Percentiles rank a stretch among this genome's conserved stretches.
Conservation (phyloP, 345 rosid genomes). For the Eucalyptus marginata region DNA sequence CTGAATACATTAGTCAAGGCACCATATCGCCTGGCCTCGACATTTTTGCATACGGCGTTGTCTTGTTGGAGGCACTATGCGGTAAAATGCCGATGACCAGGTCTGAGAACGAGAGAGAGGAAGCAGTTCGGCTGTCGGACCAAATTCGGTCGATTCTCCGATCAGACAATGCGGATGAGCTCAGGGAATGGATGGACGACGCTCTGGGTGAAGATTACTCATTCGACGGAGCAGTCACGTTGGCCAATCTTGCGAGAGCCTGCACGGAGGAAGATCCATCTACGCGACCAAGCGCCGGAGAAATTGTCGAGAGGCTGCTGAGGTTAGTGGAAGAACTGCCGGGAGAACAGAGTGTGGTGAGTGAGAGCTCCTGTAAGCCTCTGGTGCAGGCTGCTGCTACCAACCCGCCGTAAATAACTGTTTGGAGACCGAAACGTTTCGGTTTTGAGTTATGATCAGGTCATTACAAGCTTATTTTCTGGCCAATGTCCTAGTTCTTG, state of each 20-base stretch:
- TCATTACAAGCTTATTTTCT: neutral
- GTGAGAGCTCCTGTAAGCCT: conserved; percentile 71
- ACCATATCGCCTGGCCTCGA: conserved; percentile 42
- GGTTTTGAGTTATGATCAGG: neutral
- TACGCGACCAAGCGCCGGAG: conserved; percentile 64
- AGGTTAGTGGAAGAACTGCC: conserved; percentile 42
- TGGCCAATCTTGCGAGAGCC: conserved; percentile 59
- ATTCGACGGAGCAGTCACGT: conserved; percentile 43
- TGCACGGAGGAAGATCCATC: conserved; percentile 56
- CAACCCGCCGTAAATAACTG: neutral
- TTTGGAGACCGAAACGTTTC: neutral
- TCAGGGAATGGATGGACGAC: conserved; percentile 63
- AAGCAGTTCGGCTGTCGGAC: conserved; percentile 22
- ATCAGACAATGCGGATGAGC: conserved; percentile 36
- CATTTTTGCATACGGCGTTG: conserved; percentile 60
- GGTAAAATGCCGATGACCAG: conserved; percentile 48
- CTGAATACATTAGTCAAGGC: conserved; percentile 44
- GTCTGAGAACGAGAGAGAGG: conserved; percentile 19
- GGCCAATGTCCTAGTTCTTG: neutral
- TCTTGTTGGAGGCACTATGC: conserved; percentile 57
- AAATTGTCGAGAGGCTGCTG: conserved; percentile 59
- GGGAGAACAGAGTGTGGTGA: conserved; percentile 20
- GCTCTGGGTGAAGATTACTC: conserved; percentile 70
- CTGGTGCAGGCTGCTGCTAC: conserved; percentile 29
- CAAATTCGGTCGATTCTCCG: conserved; percentile 22